Evolutionary conservation across 768 basidiomycete genomes (phyloP).

Genomic region (Stropharia rugosoannulata): DNA sequence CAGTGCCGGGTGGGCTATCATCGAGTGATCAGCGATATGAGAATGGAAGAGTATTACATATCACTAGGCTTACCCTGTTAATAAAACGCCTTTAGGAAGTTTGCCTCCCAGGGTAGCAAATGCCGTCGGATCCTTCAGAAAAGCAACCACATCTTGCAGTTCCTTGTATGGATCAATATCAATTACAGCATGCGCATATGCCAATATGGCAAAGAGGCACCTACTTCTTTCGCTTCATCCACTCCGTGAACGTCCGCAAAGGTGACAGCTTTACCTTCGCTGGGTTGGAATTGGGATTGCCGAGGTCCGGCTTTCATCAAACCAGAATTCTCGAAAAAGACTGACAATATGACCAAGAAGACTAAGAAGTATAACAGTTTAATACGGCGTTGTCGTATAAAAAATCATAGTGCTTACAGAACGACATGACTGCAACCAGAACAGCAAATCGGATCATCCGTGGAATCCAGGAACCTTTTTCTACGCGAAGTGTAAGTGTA

Average conservation of each 20-base stretch:
- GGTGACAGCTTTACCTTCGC: slow-evolving; percentile 77
- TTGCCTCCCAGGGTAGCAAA: slow-evolving; percentile 93
- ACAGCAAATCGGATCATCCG: slow-evolving; percentile 64
- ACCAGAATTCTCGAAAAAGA: slow-evolving; percentile 91
- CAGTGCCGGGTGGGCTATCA: slow-evolving; percentile 79
- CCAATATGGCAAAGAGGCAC: not conserved
- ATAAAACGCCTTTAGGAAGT: slow-evolving; percentile 89
- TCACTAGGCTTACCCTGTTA: slow-evolving; percentile 58
- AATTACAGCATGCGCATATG: not conserved
- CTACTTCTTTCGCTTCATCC: slow-evolving; percentile 91
- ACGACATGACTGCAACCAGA: slow-evolving; percentile 52
- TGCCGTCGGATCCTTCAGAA: slow-evolving; percentile 88
- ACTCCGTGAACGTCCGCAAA: slow-evolving; percentile 97
- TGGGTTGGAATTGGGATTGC: slow-evolving; percentile 80
- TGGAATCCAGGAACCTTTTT: slow-evolving; percentile 66
- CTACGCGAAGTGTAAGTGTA: slow-evolving; percentile 32
- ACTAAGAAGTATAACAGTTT: slow-evolving; percentile 37
- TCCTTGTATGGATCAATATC: slow-evolving; percentile 48
- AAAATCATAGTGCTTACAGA: slow-evolving; percentile 51
- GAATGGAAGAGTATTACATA: slow-evolving; percentile 1
- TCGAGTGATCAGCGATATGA: slow-evolving; percentile 7
- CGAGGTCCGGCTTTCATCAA: slow-evolving; percentile 86
- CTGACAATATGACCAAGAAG: slow-evolving; percentile 81
- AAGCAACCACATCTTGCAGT: slow-evolving; percentile 92
- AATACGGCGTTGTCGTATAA: not conserved